phyloP scores from a whole-genome alignment of 1,284 basidiomycete genomes.

The Cerrena zonata region DNA sequence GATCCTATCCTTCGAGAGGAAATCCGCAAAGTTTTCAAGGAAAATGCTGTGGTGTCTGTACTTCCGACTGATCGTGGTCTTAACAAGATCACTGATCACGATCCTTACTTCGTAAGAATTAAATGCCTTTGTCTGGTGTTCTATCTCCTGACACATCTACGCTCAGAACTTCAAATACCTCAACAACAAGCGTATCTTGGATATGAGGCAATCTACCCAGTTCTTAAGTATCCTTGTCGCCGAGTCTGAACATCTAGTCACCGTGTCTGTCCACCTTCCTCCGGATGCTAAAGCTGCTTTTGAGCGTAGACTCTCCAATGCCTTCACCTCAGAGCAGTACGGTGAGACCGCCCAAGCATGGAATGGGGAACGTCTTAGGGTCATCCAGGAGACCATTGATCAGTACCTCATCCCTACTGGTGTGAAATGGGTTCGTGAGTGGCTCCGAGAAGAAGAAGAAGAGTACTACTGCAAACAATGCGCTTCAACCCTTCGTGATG shows the following conservation, averaged over 20 bases:
- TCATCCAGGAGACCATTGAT: conserved; percentile 76
- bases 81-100: conserved; percentile 83
- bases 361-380: conserved; percentile 82
- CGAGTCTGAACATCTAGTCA: conserved; percentile 84
- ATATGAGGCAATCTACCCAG: conserved; percentile 70
- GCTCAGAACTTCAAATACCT: conserved; percentile 92
- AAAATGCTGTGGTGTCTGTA: conserved; percentile 76
- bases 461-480: conserved; percentile 72
- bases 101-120: conserved; percentile 81
- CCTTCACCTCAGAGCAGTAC: conserved; percentile 81
- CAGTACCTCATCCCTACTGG: conserved; percentile 79
- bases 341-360: conserved; percentile 84
- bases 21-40: conserved; percentile 74
- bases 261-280: conserved; percentile 68
- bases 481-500: conserved; percentile 65
- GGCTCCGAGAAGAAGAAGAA: conserved; percentile 85
- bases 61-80: conserved; percentile 89
- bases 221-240: conserved; percentile 91
- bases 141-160: neutral
- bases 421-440: conserved; percentile 84
- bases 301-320: conserved; percentile 70
- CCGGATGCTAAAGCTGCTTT: conserved; percentile 58
- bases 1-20: conserved; percentile 85
- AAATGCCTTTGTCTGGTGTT: neutral
- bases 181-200: conserved; percentile 70